Evolutionary conservation across 2,329 filamentous ascomycete genomes (phyloP).

Genomic region (Setomelanomma holmii): DNA sequence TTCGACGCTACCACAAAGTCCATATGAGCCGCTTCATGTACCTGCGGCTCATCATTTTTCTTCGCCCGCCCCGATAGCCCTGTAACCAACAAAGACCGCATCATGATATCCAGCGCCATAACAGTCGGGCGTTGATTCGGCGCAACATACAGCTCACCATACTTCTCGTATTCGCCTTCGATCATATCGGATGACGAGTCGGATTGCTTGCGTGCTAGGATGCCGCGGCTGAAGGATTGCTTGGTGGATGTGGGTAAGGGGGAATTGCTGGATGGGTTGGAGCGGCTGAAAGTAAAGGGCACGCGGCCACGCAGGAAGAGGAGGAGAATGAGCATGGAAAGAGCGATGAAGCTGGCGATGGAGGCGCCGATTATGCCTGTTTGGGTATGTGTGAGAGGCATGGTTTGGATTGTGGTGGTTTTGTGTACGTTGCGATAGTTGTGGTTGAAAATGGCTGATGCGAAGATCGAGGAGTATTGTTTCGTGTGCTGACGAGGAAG

Average conservation of each 20-base stretch:
- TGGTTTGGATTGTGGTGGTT: neutral
- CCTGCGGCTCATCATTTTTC: too few relatives aligned
- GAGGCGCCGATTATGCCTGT: neutral
- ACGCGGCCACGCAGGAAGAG: neutral
- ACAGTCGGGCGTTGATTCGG: conserved; percentile 1
- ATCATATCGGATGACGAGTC: neutral
- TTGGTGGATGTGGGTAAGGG: neutral
- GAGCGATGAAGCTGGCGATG: neutral
- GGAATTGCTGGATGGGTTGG: neutral
- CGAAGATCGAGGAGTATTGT: too few relatives aligned
- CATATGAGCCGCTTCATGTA: too few relatives aligned
- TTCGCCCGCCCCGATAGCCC: neutral
- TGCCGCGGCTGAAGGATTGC: neutral
- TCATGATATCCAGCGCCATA: conserved; percentile 3
- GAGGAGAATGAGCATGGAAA: neutral
- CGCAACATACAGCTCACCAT: neutral
- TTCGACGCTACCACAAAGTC: too few relatives aligned
- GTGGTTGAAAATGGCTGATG: too few relatives aligned
- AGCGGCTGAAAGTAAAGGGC: neutral
- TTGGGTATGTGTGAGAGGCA: neutral
- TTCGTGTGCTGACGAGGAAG: too few relatives aligned
- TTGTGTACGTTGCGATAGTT: neutral
- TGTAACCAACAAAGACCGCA: neutral
- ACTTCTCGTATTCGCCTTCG: conserved; percentile 1
- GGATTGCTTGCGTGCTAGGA: neutral